These are phyloP conservation scores for Monascus purpureus DNA, from an alignment of 495 filamentous ascomycete species.

Conservation along the genomic window DNA sequence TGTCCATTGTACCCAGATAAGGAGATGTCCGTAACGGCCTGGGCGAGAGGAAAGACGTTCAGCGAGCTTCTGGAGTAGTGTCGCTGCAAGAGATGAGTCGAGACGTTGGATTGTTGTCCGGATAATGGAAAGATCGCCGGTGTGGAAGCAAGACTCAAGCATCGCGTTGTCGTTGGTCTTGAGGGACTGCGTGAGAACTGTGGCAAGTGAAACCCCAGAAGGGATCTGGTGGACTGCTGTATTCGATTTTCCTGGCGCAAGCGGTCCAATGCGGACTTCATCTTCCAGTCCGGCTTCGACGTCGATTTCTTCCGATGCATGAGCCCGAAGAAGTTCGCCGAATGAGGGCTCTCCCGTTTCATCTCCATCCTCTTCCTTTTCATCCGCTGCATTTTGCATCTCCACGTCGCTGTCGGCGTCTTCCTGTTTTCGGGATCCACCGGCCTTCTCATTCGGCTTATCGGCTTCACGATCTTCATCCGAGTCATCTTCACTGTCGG, in stretches of 20 bases:
- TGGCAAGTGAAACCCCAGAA: slow-evolving; percentile 68
- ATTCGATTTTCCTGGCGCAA: slow-evolving; percentile 25
- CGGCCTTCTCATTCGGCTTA: slow-evolving; percentile 16
- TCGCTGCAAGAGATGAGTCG: slow-evolving; percentile 65
- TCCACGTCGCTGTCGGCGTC: slow-evolving; percentile 29
- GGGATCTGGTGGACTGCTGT: slow-evolving; percentile 40
- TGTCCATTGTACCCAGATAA: slow-evolving; percentile 93
- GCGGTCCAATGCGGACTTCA: slow-evolving; percentile 23
- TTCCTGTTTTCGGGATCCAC: slow-evolving; percentile 13
- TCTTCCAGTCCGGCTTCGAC: slow-evolving; percentile 45
- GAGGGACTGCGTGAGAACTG: slow-evolving; percentile 82
- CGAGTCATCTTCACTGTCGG: slow-evolving; percentile 25
- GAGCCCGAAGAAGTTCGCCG: slow-evolving; percentile 69
- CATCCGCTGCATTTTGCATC: slow-evolving; percentile 24
- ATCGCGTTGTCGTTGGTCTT: slow-evolving; percentile 77
- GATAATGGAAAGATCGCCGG: slow-evolving; percentile 57
- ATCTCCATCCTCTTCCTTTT: slow-evolving; percentile 7
- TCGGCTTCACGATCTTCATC: slow-evolving; percentile 29
- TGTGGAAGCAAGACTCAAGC: slow-evolving; percentile 83
- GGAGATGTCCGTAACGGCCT: slow-evolving; percentile 78
- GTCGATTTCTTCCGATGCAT: slow-evolving; percentile 56
- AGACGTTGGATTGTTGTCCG: slow-evolving; percentile 80
- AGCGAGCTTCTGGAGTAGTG: slow-evolving; percentile 67
- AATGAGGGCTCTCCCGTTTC: slow-evolving; percentile 59
- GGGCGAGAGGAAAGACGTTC: slow-evolving; percentile 77